These are phyloP conservation scores for Epichloe scottii DNA, from an alignment of 2,329 filamentous ascomycete genomes.

Conservation along the genomic window DNA sequence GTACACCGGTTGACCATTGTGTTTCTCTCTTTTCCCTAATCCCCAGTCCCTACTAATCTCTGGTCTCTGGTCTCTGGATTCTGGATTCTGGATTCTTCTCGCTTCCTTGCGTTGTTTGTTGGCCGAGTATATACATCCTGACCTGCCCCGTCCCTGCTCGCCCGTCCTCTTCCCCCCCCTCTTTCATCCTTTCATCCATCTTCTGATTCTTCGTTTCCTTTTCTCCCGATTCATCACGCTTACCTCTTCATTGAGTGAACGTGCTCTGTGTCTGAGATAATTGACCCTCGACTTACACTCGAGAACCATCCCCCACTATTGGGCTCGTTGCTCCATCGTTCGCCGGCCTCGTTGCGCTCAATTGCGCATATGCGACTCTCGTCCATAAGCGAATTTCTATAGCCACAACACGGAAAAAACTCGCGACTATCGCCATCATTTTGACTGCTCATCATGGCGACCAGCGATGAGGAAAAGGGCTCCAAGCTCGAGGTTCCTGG, in stretches of 20 bases:
- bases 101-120: not conserved
- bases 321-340: not conserved
- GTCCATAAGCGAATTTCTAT: not conserved
- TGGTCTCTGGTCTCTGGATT: not conserved
- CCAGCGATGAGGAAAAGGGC: conserved; percentile 17
- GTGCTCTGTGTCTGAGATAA: not conserved
- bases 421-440: not conserved
- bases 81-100: not conserved
- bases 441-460: conserved; percentile 7
- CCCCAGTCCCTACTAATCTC: not conserved
- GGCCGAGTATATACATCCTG: conserved; percentile 1
- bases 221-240: not conserved
- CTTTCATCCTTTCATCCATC: not conserved
- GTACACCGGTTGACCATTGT: not conserved
- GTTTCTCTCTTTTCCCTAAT: not conserved
- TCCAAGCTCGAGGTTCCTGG: conserved; percentile 14
- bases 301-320: not conserved
- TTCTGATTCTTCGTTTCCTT: not conserved
- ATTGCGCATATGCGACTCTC: not conserved
- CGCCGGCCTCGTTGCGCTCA: not conserved
- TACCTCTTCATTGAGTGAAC: conserved; percentile 4
- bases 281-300: not conserved
- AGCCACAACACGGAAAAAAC: not conserved
- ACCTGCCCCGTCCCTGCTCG: not conserved
- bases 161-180: too few species aligned